A percentile compares a stretch with the other conserved stretches of the same genome.
These are phyloP conservation scores for Lipomyces starkeyi DNA, from an alignment of 805 yeast genomes.

Conservation along the genomic window DNA sequence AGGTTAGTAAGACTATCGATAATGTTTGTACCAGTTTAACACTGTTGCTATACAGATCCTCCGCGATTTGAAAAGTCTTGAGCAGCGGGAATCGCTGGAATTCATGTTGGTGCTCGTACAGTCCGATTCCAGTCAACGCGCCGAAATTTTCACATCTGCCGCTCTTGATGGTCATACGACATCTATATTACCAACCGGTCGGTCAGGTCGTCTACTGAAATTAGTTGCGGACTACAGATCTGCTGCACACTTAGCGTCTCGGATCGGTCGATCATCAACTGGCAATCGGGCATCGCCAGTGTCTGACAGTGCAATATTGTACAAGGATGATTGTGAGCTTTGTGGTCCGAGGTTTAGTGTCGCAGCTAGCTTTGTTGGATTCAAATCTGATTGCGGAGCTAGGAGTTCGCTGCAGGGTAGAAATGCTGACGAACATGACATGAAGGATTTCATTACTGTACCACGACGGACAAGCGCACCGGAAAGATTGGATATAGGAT, in stretches of 20 bases:
- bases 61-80: neutral
- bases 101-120: conserved; percentile 3
- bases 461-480: neutral
- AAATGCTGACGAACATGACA: neutral
- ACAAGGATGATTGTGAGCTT: neutral
- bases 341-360: neutral
- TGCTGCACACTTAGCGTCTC: neutral
- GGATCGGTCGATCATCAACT: neutral
- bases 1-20: neutral
- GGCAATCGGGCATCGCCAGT: neutral
- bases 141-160: conserved; percentile 10
- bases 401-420: neutral
- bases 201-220: neutral
- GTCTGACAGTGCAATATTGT: neutral
- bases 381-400: neutral
- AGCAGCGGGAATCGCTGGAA: neutral
- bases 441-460: neutral
- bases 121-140: neutral
- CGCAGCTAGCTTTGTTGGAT: neutral
- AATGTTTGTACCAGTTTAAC: neutral
- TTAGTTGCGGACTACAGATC: neutral
- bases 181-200: conserved; percentile 3
- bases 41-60: neutral
- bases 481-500: neutral
- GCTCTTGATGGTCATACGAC: neutral